Evolutionary conservation across 495 filamentous ascomycete genomes (phyloP).

Genomic region (Aspergillus sparsus): DNA sequence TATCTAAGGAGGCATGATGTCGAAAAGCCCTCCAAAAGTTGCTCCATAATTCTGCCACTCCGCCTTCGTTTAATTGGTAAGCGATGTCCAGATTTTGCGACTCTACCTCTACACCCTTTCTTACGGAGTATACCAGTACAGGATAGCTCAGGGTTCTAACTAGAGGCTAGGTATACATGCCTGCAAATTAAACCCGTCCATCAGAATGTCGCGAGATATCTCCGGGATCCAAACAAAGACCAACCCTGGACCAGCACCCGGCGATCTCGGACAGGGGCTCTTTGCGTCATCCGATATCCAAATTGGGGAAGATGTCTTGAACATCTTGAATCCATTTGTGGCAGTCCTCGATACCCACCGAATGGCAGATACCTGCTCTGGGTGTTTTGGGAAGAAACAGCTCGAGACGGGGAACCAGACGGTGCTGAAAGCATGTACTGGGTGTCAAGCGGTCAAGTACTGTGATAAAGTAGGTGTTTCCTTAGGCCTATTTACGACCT

Average conservation of each 20-base stretch:
- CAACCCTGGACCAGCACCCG: conserved; percentile 27
- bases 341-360: conserved; percentile 45
- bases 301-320: conserved; percentile 41
- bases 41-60: too few species aligned
- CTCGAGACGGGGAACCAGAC: conserved; percentile 26
- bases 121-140: neutral
- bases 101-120: too few species aligned
- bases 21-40: too few species aligned
- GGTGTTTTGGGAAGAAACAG: conserved; percentile 42
- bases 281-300: conserved; percentile 41
- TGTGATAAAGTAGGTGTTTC: conserved; percentile 59
- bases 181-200: too few species aligned
- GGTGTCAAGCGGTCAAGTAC: conserved; percentile 63
- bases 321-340: conserved; percentile 42
- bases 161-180: too few species aligned
- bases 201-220: conserved; percentile 27
- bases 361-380: conserved; percentile 46
- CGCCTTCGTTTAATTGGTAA: too few species aligned
- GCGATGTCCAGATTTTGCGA: too few species aligned
- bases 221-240: conserved; percentile 33
- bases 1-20: too few species aligned
- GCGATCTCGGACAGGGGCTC: conserved; percentile 44
- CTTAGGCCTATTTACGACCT: neutral
- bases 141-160: too few species aligned
- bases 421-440: conserved; percentile 55